Evolutionary conservation across 768 basidiomycete genomes (phyloP), one percentile per base, ranked within the genome.

Genomic region (Antrodiella citrinella): DNA sequence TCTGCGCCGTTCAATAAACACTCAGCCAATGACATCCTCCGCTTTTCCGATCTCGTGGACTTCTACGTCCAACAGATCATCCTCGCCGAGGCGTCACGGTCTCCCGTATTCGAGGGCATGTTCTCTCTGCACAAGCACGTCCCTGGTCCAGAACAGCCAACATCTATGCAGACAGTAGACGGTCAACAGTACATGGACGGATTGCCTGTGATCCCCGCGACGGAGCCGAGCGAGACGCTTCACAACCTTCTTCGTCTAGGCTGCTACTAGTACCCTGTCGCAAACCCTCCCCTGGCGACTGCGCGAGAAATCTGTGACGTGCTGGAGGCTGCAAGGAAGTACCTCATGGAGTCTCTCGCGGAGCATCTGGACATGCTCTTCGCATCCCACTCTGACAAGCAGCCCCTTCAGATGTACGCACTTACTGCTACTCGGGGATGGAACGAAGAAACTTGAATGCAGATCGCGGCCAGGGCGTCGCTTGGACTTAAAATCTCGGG

Each of bases 41-140:
- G 56, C 21, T 60, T 65, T 24, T 51, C 54, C 30, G 66, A 69
- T 46, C 38, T 44, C 30, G 54, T 62, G 46, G 53, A 59, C 47
- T 67, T 66, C 53, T 59, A 50, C 22, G 62, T 63, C 23, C 63
- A 60, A 52, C 58, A 59, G 19, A 44, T 45, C 11, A 65, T 66
- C 19, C 38, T 53, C n/a, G 21, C 18, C 7, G 54, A 57, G 11
- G 62, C 65, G 0, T 67, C 67, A 20, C 25, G 10, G 10, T 24
- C 43, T 2, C 55, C 59, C 3, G 43, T 69, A 22, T 67, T 68
- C 46, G 50, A 44, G n/a, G 57, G 59, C 45, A 63, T 69, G 62
- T 53, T 68, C 12, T 35, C 25, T 19, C 3, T 51, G 13, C 50
- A 42, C 3, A 26, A 44, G 19, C 53, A 55, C 1, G 46, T 49